Base-by-base conservation (phyloP, 1,139 yeast genomes). In the Blastobotrys capitulatus region DNA sequence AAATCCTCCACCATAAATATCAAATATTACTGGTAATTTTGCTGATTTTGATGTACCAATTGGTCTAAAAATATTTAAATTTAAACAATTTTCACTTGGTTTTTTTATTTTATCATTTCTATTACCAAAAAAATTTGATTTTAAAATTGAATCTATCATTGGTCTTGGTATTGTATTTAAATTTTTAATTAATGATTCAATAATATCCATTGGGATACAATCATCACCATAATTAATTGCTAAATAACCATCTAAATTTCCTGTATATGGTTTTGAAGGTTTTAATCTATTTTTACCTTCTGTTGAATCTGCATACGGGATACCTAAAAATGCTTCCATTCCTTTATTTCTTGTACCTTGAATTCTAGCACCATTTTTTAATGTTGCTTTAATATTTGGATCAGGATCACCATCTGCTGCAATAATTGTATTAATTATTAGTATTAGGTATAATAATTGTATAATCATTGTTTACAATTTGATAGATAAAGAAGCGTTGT, bases 1-100 rank as follows among this genome's bases (percentile, higher is more conserved):
- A 47, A 60, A 68, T 1, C 67, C 68, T 29, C 73, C 73, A n/a
- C 72, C 73, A 49, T 65, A 66, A 44, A 69, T 64, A 67, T 68
- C 66, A 22, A 64, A 55, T 44, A 62, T 51, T 8, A 66, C 71
- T 2, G 71, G 71, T 6, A 67, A 52, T 15, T 51, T 32, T 20
- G 25, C 52, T n/a, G n/a, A 41, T 5, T 26, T 43, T 10, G 26
- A 44, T 1, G 51, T 41, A 3, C 53, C 52, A 8, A 47, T 38
- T 4, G 62, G 61, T 4, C 56, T 46, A 42, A 47, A 55, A n/a
- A 59, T 39, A 42, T 56, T 51, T 15, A 59, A 41, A n/a, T 44
- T 46, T 42, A 59, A 46, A 42, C 63, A 59, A 42, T 59, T 61
- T 44, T 59, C 62, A 34, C 20, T 18, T 10, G 42, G 20, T 6